Evolutionary conservation across 169 alveolate species (phyloP).

Genomic region (Babesia ovata): DNA sequence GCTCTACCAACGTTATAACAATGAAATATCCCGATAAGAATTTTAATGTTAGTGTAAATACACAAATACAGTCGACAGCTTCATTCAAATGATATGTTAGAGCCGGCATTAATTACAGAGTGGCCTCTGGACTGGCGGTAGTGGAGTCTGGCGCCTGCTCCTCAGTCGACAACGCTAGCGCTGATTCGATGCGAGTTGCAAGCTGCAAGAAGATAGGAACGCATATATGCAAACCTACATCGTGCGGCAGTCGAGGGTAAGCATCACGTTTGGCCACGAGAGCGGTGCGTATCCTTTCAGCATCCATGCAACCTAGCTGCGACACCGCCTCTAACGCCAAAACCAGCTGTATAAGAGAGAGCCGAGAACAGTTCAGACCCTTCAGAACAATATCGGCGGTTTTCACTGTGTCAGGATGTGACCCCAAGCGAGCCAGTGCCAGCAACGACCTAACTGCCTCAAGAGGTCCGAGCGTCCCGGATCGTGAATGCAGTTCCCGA

Average conservation of each 20-base stretch:
- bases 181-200: constrained; percentile 15
- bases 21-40: constrained; percentile 38
- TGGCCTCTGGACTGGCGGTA: no score
- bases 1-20: constrained; percentile 34
- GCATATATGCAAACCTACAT: constrained; percentile 2
- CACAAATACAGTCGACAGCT: no score
- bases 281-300: constrained; percentile 1
- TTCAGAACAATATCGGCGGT: constrained; percentile 3
- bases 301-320: constrained; percentile 5
- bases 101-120: no score
- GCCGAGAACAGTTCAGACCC: constrained; percentile 12
- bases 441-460: constrained; percentile 15
- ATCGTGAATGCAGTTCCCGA: constrained; percentile 11
- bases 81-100: no score
- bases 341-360: constrained; percentile 13
- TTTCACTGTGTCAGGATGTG: neutral
- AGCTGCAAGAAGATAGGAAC: neutral
- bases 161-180: neutral
- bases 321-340: constrained; percentile 27
- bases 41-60: neutral
- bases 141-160: neutral
- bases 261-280: constrained; percentile 24
- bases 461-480: constrained; percentile 17
- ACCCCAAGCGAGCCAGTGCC: constrained; percentile 12
- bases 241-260: constrained; percentile 22